Evolutionary conservation across 139 green algal genomes (phyloP).

Genomic region (Closterium sp.): DNA sequence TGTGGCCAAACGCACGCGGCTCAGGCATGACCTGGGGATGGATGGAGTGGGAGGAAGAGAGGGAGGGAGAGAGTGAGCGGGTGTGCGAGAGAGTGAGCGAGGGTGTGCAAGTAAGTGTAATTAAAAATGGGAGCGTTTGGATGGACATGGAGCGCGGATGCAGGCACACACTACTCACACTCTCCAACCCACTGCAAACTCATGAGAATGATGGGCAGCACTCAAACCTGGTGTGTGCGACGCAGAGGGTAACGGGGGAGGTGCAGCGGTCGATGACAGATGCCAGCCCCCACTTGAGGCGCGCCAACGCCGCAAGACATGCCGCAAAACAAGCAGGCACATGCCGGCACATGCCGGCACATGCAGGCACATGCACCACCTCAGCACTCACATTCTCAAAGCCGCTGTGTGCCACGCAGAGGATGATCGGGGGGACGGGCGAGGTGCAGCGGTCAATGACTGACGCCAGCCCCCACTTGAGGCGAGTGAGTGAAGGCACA

Average conservation of each 20-base stretch:
- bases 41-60: too few relatives aligned
- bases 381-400: too few relatives aligned
- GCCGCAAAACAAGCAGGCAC: neutral
- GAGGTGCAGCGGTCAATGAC: neutral
- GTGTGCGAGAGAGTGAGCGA: too few relatives aligned
- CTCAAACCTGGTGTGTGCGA: too few relatives aligned
- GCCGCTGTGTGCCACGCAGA: neutral
- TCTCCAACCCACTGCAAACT: conserved; percentile 30
- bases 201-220: too few relatives aligned
- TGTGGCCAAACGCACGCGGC: neutral
- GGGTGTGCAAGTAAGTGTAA: too few relatives aligned
- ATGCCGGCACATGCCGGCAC: too few relatives aligned
- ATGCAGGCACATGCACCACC: too few relatives aligned
- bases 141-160: too few relatives aligned
- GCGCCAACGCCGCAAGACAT: neutral
- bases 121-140: too few relatives aligned
- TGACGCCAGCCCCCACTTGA: neutral
- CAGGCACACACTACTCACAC: conserved; percentile 2
- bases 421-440: neutral
- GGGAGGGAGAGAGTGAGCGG: too few relatives aligned
- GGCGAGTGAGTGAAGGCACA: neutral
- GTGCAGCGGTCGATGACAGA: conserved; percentile 16
- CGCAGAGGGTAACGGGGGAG: neutral
- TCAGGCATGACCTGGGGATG: too few relatives aligned
- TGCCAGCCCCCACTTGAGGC: conserved; percentile 30